Percentiles rank a stretch among this genome's conserved stretches.
Conservation (phyloP, 805 yeast species). For the Hanseniaspora pseudoguilliermondii region DNA sequence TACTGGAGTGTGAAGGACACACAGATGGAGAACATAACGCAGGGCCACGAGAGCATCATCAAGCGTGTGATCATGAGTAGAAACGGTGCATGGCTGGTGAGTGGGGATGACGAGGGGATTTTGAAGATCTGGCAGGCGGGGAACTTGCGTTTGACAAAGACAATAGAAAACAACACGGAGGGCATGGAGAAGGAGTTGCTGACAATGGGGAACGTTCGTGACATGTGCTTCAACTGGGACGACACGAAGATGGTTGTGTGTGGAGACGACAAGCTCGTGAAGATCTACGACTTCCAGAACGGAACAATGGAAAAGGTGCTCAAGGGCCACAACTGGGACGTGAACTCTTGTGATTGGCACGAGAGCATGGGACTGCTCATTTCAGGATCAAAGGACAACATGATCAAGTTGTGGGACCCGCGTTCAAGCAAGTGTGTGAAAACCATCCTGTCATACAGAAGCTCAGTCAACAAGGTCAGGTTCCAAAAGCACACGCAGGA, state of each 20-base stretch:
- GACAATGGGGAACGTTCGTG: conserved; percentile 74
- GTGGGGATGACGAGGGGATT: conserved; percentile 86
- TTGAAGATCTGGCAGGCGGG: conserved; percentile 94
- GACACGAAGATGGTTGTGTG: conserved; percentile 88
- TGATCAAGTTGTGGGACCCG: conserved; percentile 94
- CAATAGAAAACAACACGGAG: conserved; percentile 29
- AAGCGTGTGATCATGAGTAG: conserved; percentile 70
- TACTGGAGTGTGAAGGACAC: conserved; percentile 93
- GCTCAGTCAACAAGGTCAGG: conserved; percentile 73
- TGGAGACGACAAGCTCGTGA: conserved; percentile 80
- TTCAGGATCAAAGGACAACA: conserved; percentile 89
- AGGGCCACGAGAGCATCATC: conserved; percentile 90
- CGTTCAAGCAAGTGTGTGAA: conserved; percentile 59
- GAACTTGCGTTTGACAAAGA: conserved; percentile 89
- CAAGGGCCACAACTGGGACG: conserved; percentile 97
- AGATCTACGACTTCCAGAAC: conserved; percentile 89
- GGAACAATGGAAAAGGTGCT: conserved; percentile 69
- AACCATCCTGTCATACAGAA: conserved; percentile 83
- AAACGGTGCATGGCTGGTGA: conserved; percentile 84
- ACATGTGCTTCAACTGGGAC: conserved; percentile 76
- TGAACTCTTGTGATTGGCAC: conserved; percentile 95
- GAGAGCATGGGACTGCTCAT: conserved; percentile 74
- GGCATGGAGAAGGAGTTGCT: conserved; percentile 26
- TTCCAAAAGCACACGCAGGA: conserved; percentile 41
- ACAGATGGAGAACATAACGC: conserved; percentile 94